Percentiles rank a stretch among this genome's conserved stretches.
These are phyloP conservation scores for Sporothrix protearum DNA, from an alignment of 2,329 filamentous ascomycete genomes.

Conservation along the genomic window DNA sequence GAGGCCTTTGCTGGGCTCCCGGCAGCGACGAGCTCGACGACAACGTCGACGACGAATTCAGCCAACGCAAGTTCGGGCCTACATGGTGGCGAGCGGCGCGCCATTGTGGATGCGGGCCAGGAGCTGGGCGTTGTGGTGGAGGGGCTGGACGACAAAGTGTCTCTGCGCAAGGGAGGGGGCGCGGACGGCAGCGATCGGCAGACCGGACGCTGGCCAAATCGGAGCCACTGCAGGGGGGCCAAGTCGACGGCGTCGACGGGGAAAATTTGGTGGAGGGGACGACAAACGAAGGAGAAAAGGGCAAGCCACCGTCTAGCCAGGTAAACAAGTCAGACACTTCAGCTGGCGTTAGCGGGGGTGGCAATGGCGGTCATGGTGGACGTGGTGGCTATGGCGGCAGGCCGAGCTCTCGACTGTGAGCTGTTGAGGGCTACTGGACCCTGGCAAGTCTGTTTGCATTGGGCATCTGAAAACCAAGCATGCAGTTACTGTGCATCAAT, in stretches of 20 bases:
- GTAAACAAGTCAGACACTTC: conserved; percentile 2
- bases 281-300: background rate
- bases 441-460: background rate
- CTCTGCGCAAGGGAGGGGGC: background rate
- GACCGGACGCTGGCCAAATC: conserved; percentile 13
- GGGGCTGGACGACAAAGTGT: conserved; percentile 4
- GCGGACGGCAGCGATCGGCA: conserved; percentile 16
- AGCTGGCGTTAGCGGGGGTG: conserved; percentile 16
- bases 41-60: background rate
- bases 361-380: background rate
- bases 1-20: conserved; percentile 26
- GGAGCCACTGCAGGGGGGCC: conserved; percentile 17
- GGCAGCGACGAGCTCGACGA: background rate
- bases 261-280: background rate
- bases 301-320: background rate
- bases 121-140: conserved; percentile 28
- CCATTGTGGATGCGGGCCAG: conserved; percentile 27
- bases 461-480: background rate
- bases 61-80: background rate
- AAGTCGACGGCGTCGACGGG: background rate
- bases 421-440: too few relatives aligned
- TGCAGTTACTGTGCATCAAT: background rate
- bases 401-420: conserved; percentile 3
- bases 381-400: conserved; percentile 3
- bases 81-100: background rate